Conservation (phyloP, 1,139 yeast genomes). For the Pichia sp. region DNA sequence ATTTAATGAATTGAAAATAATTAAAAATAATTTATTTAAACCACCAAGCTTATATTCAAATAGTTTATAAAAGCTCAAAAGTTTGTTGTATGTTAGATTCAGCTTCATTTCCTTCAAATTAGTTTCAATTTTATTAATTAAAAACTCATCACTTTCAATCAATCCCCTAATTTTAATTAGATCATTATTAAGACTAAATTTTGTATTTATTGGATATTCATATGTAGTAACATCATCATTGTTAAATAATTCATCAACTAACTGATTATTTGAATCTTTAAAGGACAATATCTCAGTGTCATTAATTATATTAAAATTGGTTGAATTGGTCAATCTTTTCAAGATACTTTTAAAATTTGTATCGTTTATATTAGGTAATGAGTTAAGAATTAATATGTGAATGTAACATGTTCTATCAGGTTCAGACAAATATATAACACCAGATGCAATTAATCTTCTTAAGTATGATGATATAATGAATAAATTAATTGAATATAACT, state of each 20-base stretch:
- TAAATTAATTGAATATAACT: conserved; percentile 44
- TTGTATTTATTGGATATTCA: not conserved
- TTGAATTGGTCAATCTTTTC: conserved; percentile 30
- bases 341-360: conserved; percentile 46
- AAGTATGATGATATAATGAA: conserved; percentile 63
- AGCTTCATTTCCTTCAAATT: not conserved
- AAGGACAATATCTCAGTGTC: not conserved
- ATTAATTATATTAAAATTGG: conserved; percentile 25
- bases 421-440: conserved; percentile 52
- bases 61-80: conserved; percentile 27
- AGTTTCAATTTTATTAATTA: not conserved
- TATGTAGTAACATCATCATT: not conserved
- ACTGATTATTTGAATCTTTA: not conserved
- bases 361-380: conserved; percentile 48
- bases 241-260: not conserved
- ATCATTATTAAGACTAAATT: not conserved
- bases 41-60: conserved; percentile 32
- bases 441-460: conserved; percentile 76
- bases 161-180: conserved; percentile 7
- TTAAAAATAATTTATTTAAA: conserved; percentile 39
- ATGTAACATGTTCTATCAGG: conserved; percentile 33
- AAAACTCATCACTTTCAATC: conserved; percentile 7
- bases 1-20: conserved; percentile 31
- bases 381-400: conserved; percentile 47
- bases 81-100: not conserved